Base-by-base conservation (phyloP, 1,284 basidiomycete genomes). In the Amylostereum chailletii region DNA sequence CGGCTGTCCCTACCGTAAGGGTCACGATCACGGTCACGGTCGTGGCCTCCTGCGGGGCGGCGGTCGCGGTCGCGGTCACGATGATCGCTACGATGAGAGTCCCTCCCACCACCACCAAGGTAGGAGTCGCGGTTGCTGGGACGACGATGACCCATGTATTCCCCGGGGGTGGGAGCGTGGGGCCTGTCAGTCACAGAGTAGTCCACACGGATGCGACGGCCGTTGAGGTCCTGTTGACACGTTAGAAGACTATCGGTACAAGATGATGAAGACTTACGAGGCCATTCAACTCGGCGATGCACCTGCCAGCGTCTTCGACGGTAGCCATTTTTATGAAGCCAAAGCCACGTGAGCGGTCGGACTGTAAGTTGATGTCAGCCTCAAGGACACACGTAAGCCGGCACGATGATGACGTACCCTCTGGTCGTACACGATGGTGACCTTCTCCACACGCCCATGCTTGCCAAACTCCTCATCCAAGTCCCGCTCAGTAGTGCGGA, bases 371-470 rank as follows among this genome's bases (percentile, higher is more conserved):
- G 19, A 19, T 19, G 19, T 19, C 19, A 19, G 19, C 19, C 19
- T 19, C 19, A 19, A 19, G 19, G 19, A 19, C 19, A 19, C 19
- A 19, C 19, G 19, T 19, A 19, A 19, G 19, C 19, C 19, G 19
- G 19, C 19, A 46, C 54, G 40, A 46, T 47, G 45, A 50, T 53
- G 26, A 71, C 91, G 63, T 63, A 96, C 94, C 62, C 94, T 76
- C 67, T 97, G 94, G 69, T 99, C 95, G 65, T 98, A 98, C n/a
- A 99, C 96, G 58, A 99, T 94, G 47, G 89, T 90, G 36, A 94
- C 93, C 69, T 98, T 98, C 61, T 95, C 91, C 47, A 98, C 94
- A 31, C 83, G 79, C 27, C 94, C 94, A 58, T 85, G 90, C 42
- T 90, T 79, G 58, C 74, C 79, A 60, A 99, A 99, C 66, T 97